phyloP scores from a whole-genome alignment of 2,329 filamentous ascomycete species.

The Fonsecaea pugnacius region DNA sequence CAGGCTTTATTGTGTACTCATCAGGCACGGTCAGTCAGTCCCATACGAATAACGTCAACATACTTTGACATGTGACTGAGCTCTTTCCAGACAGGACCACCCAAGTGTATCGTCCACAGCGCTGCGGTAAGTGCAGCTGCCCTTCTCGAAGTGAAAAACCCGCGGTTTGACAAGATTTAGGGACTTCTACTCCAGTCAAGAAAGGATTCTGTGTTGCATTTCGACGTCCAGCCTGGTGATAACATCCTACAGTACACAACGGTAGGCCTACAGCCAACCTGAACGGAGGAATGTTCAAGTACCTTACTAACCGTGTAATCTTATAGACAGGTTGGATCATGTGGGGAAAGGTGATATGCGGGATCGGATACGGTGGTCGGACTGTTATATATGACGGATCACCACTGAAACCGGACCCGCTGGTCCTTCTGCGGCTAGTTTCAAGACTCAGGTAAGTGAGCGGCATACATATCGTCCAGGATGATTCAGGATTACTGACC shows the following conservation, averaged over 20 bases:
- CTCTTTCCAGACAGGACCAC: slow-evolving; percentile 64
- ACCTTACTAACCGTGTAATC: too few relatives aligned
- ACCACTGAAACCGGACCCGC: slow-evolving; percentile 71
- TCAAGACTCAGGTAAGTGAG: slow-evolving; percentile 64
- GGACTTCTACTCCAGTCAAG: slow-evolving; percentile 31
- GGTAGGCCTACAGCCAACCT: neutral
- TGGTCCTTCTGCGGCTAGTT: slow-evolving; percentile 65
- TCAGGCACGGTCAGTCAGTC: slow-evolving; percentile 62
- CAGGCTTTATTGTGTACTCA: slow-evolving; percentile 75
- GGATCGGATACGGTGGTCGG: slow-evolving; percentile 63
- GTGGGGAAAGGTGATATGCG: slow-evolving; percentile 57
- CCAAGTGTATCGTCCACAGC: slow-evolving; percentile 83
- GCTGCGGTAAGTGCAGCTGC: slow-evolving; percentile 36
- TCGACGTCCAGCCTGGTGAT: slow-evolving; percentile 49
- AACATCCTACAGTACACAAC: slow-evolving; percentile 64
- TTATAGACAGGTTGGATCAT: slow-evolving; percentile 77
- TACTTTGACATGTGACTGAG: too few relatives aligned
- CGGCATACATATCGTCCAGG: slow-evolving; percentile 43
- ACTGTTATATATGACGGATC: slow-evolving; percentile 78
- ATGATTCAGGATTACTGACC: neutral
- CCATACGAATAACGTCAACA: too few relatives aligned
- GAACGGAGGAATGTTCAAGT: too few relatives aligned
- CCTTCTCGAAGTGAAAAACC: neutral
- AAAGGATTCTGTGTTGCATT: slow-evolving; percentile 65
- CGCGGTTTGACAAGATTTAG: neutral